Evolutionary conservation across 768 basidiomycete genomes (phyloP).

Genomic region (Rhizopogon rudus): DNA sequence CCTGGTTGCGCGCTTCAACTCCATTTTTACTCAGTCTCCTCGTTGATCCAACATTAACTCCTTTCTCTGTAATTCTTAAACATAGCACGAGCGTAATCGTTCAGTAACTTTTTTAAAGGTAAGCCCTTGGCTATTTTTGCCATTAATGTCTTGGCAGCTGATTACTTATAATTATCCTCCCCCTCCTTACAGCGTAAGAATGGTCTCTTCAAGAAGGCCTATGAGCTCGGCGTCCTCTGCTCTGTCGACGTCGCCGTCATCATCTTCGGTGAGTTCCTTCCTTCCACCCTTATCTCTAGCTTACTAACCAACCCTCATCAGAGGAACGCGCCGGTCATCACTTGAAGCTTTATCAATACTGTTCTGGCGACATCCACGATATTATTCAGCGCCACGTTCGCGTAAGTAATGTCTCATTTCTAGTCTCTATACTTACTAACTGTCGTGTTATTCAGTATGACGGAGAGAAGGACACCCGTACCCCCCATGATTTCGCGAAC

Average conservation of each 20-base stretch:
- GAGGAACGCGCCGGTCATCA: constrained; percentile 78
- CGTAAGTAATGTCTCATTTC: constrained; percentile 26
- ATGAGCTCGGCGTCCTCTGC: constrained; percentile 86
- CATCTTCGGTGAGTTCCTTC: constrained; percentile 61
- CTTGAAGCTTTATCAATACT: constrained; percentile 78
- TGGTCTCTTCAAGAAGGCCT: constrained; percentile 88
- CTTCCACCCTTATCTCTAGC: neutral
- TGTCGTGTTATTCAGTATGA: constrained; percentile 33
- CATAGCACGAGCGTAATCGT: constrained; percentile 87
- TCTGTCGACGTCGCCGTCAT: constrained; percentile 87
- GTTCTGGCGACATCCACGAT: constrained; percentile 63
- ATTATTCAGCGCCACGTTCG: constrained; percentile 66
- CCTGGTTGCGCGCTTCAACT: constrained; percentile 10
- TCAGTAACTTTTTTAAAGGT: constrained; percentile 90
- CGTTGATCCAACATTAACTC: constrained; percentile 27
- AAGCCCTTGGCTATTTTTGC: constrained; percentile 62
- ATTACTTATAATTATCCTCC: constrained; percentile 28
- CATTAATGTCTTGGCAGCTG: constrained; percentile 27
- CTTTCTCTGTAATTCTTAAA: constrained; percentile 34
- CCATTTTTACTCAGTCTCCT: constrained; percentile 25
- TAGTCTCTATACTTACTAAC: neutral
- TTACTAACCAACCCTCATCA: constrained; percentile 30
- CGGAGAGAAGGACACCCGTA: constrained; percentile 45
- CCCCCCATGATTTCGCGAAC: constrained; percentile 44
- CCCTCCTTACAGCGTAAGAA: constrained; percentile 64